Conservation (phyloP, 2,329 filamentous ascomycete genomes). For the Zasmidium angulare region DNA sequence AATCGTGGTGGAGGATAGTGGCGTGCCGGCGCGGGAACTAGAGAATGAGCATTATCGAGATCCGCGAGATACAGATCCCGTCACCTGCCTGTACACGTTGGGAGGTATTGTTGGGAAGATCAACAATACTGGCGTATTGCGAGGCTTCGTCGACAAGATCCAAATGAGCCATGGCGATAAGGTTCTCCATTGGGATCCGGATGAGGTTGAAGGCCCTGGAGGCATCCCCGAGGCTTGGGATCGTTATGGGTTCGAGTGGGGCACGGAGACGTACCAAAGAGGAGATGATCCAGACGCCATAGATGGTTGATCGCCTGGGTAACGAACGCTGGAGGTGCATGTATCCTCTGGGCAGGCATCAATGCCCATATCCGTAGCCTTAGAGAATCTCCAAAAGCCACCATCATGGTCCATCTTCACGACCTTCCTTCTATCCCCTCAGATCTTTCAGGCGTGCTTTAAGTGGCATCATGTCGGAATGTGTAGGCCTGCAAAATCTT, state of each 20-base stretch:
- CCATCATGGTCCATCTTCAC: too few species aligned
- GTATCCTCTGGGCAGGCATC: too few species aligned
- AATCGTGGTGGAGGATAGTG: constrained; percentile 14
- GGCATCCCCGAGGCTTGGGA: constrained; percentile 22
- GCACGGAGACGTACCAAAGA: constrained; percentile 3
- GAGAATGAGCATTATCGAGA: constrained; percentile 8
- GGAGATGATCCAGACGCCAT: neutral
- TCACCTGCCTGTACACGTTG: constrained; percentile 15
- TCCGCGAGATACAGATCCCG: constrained; percentile 16
- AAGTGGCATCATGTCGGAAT: too few species aligned
- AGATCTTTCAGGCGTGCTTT: too few species aligned
- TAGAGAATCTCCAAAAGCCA: too few species aligned
- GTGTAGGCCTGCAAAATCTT: too few species aligned
- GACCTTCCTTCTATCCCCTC: too few species aligned
- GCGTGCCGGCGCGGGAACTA: neutral
- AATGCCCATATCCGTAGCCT: too few species aligned
- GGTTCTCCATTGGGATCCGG: constrained; percentile 9
- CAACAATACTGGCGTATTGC: constrained; percentile 15
- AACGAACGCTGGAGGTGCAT: too few species aligned
- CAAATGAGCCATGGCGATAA: constrained; percentile 12
- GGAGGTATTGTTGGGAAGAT: constrained; percentile 19
- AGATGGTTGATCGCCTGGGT: too few species aligned
- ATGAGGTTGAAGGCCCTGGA: constrained; percentile 11
- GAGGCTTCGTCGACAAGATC: constrained; percentile 19
- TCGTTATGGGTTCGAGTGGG: constrained; percentile 25